Conservation (phyloP, 805 yeast species). For the Crinitomyces ghanaensis region DNA sequence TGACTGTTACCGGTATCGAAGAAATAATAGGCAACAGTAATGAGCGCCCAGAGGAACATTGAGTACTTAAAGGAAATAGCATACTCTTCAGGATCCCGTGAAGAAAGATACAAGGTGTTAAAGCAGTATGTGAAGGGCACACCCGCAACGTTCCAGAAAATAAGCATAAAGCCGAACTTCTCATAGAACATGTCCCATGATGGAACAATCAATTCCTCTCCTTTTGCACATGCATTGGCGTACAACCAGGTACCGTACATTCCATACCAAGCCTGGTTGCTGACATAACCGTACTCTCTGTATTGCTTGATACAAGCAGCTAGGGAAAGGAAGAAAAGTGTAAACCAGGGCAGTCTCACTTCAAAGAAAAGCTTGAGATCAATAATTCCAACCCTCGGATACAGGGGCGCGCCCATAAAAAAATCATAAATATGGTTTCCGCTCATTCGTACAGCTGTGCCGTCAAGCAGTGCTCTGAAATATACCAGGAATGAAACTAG, state of each 20-base stretch:
- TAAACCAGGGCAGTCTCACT: slow-evolving; percentile 95
- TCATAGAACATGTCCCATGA: slow-evolving; percentile 99
- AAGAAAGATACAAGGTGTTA: slow-evolving; percentile 70
- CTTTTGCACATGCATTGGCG: slow-evolving; percentile 95
- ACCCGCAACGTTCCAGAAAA: slow-evolving; percentile 98
- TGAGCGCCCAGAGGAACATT: slow-evolving; percentile 40
- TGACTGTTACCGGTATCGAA: slow-evolving; percentile 94
- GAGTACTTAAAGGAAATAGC: slow-evolving; percentile 56
- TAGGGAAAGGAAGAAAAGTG: slow-evolving; percentile 63
- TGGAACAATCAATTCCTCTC: slow-evolving; percentile 94
- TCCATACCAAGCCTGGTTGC: slow-evolving; percentile 64
- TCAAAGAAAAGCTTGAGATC: slow-evolving; percentile 97
- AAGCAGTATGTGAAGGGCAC: slow-evolving; percentile 98
- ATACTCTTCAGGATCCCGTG: slow-evolving; percentile 79
- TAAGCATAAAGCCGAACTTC: slow-evolving; percentile 97
- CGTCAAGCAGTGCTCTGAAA: slow-evolving; percentile 50
- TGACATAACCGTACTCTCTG: slow-evolving; percentile 67
- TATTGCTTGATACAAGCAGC: slow-evolving; percentile 69
- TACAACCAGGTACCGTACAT: slow-evolving; percentile 85
- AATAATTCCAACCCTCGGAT: slow-evolving; percentile 86
- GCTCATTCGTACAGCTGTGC: slow-evolving; percentile 81
- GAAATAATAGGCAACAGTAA: slow-evolving; percentile 71
- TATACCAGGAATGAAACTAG: slow-evolving; percentile 57
- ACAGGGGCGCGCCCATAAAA: slow-evolving; percentile 95
- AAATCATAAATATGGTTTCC: slow-evolving; percentile 84